These are phyloP conservation scores for Chamaenerion angustifolium DNA, from an alignment of 345 rosid genomes.

Conservation along the genomic window DNA sequence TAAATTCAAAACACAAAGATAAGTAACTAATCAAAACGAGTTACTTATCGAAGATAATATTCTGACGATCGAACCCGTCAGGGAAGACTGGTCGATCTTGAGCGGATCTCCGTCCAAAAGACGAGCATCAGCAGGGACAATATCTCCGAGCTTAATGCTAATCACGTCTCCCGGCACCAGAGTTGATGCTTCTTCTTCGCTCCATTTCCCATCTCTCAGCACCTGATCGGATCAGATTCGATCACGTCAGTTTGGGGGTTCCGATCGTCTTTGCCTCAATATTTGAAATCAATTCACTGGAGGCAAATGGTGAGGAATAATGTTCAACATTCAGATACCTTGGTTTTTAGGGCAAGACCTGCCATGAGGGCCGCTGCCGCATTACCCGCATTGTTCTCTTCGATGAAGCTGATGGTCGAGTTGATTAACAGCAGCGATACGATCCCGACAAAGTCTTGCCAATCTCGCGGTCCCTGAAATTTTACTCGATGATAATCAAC, in stretches of 20 bases:
- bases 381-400: slow-evolving; percentile 89
- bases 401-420: slow-evolving; percentile 88
- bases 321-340: slow-evolving; percentile 21
- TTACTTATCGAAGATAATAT: background rate
- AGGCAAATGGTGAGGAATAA: background rate
- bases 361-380: slow-evolving; percentile 99
- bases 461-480: slow-evolving; percentile 63
- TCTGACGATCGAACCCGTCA: slow-evolving; percentile 16
- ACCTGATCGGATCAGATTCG: too few relatives aligned
- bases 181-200: slow-evolving; percentile 66
- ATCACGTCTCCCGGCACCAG: slow-evolving; percentile 86
- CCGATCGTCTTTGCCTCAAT: background rate
- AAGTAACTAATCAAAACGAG: too few relatives aligned
- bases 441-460: slow-evolving; percentile 91
- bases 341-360: slow-evolving; percentile 79
- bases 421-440: slow-evolving; percentile 56
- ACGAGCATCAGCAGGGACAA: slow-evolving; percentile 88
- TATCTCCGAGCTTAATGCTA: slow-evolving; percentile 84
- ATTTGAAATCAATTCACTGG: background rate
- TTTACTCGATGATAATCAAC: too few relatives aligned
- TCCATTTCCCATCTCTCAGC: slow-evolving; percentile 74
- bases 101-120: slow-evolving; percentile 84
- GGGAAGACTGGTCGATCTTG: slow-evolving; percentile 84
- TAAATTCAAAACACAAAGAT: background rate
- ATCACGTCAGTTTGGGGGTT: too few relatives aligned